Conservation (phyloP, 2,329 filamentous ascomycete species). For the Aspergillus sclerotialis region DNA sequence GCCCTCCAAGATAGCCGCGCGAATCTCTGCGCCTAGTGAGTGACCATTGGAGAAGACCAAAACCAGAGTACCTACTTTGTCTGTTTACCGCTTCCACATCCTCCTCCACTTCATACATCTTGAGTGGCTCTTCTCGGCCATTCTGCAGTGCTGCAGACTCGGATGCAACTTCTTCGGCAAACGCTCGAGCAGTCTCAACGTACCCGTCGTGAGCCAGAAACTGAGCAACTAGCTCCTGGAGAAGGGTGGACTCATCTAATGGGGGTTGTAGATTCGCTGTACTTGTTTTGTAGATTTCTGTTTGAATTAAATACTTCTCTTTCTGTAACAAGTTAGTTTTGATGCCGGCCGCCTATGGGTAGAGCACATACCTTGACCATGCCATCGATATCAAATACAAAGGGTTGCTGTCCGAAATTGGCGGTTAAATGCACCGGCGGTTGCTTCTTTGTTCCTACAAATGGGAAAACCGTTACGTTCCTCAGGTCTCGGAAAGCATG, state of each 20-base stretch:
- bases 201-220: conserved; percentile 94
- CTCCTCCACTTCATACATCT: conserved; percentile 63
- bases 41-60: not conserved
- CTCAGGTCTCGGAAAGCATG: conserved; percentile 43
- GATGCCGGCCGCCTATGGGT: not conserved
- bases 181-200: conserved; percentile 83
- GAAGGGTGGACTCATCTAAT: conserved; percentile 66
- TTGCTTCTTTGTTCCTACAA: conserved; percentile 59
- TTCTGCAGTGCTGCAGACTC: conserved; percentile 65
- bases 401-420: conserved; percentile 65
- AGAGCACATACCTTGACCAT: conserved; percentile 62
- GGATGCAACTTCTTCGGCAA: conserved; percentile 69
- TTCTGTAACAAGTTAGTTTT: conserved; percentile 37
- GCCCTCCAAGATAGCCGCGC: conserved; percentile 78
- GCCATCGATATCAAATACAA: conserved; percentile 84
- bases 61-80: conserved; percentile 57
- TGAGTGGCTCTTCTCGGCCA: conserved; percentile 45
- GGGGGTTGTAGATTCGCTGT: conserved; percentile 56
- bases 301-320: conserved; percentile 53
- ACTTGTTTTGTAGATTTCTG: conserved; percentile 54
- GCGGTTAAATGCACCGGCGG: conserved; percentile 51
- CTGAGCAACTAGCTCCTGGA: conserved; percentile 77
- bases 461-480: conserved; percentile 44
- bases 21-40: conserved; percentile 56
- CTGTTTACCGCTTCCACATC: conserved; percentile 81